Evolutionary conservation across 78 protist species (phyloP).

Genomic region (Guillardia theta): DNA sequence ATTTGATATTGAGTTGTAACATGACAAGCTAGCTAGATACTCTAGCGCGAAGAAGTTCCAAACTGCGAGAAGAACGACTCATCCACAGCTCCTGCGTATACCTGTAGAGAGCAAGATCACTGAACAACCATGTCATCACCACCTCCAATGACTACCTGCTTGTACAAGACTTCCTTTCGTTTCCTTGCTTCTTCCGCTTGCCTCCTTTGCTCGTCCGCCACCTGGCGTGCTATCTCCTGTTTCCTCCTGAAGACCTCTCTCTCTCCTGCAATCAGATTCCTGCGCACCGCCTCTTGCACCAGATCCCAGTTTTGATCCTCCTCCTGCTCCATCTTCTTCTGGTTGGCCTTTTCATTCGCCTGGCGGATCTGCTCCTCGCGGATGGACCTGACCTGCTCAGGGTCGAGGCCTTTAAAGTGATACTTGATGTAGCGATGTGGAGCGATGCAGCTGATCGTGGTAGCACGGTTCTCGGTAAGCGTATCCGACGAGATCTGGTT

Average conservation of each 20-base stretch:
- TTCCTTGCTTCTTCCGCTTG: not conserved
- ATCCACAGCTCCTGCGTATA: not conserved
- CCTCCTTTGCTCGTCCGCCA: not conserved
- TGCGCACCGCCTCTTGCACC: constrained; percentile 22
- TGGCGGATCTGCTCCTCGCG: not conserved
- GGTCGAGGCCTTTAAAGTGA: not conserved
- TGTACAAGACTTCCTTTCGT: no score
- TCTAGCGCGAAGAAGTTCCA: constrained; percentile 32
- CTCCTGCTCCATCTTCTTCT: not conserved
- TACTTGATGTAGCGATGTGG: not conserved
- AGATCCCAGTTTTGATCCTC: constrained; percentile 26
- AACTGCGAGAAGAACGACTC: constrained; percentile 15
- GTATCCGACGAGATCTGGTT: not conserved
- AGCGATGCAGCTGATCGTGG: not conserved
- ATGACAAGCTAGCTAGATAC: no score
- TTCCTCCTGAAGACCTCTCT: not conserved
- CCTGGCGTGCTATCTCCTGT: not conserved
- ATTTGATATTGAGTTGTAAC: no score
- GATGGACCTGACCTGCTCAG: not conserved
- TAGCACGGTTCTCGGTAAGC: not conserved
- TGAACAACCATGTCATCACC: not conserved
- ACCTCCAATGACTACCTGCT: not conserved
- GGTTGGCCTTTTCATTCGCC: not conserved
- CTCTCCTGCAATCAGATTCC: constrained; percentile 12
- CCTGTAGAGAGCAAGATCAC: not conserved